Percentiles rank a stretch among this genome's conserved stretches.
Evolutionary conservation across 2,329 filamentous ascomycete species (phyloP).

Genomic region (Dactylellina leptospora): DNA sequence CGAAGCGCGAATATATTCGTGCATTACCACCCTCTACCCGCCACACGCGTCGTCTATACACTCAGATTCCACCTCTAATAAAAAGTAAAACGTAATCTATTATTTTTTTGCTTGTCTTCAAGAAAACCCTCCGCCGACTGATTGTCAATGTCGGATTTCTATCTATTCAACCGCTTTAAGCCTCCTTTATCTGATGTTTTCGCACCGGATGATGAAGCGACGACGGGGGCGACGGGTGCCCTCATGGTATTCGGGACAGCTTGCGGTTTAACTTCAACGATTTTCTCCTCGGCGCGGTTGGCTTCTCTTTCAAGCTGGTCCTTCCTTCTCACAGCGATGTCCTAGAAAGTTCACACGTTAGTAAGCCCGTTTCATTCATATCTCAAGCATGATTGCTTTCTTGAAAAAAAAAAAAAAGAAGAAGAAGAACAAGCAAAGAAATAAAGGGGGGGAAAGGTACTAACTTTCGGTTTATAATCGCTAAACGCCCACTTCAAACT

Average conservation of each 20-base stretch:
- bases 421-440: too few relatives aligned
- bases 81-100: too few relatives aligned
- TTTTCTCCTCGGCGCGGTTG: conserved; percentile 69
- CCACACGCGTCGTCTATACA: too few relatives aligned
- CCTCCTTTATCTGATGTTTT: conserved; percentile 30
- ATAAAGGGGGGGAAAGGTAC: background rate
- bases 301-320: conserved; percentile 85
- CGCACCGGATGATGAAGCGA: conserved; percentile 14
- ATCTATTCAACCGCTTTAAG: conserved; percentile 46
- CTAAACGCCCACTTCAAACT: conserved; percentile 84
- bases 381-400: too few relatives aligned
- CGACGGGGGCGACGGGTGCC: background rate
- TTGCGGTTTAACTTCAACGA: conserved; percentile 61
- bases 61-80: too few relatives aligned
- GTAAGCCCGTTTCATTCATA: background rate
- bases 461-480: conserved; percentile 80
- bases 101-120: too few relatives aligned
- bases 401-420: too few relatives aligned
- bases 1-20: too few relatives aligned
- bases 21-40: too few relatives aligned
- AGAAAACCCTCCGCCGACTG: too few relatives aligned
- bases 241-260: conserved; percentile 56
- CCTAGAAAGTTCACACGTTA: conserved; percentile 59
- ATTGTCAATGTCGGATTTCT: too few relatives aligned
- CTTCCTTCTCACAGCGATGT: conserved; percentile 84